A percentile compares a stretch with the other conserved stretches of the same genome.
These are phyloP conservation scores for Pythium rishiriense DNA, from an alignment of 352 stramenopile genomes.

Conservation along the genomic window DNA sequence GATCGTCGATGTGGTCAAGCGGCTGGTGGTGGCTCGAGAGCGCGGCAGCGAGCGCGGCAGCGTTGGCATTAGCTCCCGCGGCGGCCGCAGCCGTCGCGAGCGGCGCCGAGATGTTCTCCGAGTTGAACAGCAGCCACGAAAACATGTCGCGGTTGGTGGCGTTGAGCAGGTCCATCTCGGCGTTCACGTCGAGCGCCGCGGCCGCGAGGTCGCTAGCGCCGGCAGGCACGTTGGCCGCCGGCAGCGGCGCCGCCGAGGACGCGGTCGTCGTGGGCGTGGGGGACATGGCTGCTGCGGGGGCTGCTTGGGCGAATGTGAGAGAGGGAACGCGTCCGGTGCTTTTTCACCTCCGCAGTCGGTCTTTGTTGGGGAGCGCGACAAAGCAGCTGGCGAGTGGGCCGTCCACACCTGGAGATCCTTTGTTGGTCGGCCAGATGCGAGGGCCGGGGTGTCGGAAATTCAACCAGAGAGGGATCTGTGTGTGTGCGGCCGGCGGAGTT, in stretches of 20 bases:
- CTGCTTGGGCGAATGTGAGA: slow-evolving; percentile 6
- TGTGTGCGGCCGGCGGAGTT: neutral
- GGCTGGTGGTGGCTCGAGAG: slow-evolving; percentile 32
- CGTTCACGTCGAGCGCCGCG: slow-evolving; percentile 31
- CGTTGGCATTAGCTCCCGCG: slow-evolving; percentile 7
- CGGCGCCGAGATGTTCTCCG: slow-evolving; percentile 74
- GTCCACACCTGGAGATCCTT: neutral
- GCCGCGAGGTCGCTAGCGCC: slow-evolving; percentile 21
- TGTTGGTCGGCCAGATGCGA: neutral
- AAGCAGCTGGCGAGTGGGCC: slow-evolving; percentile 2
- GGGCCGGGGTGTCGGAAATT: slow-evolving; percentile 9
- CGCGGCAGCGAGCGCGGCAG: slow-evolving; percentile 13
- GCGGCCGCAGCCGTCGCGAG: neutral
- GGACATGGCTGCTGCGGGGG: slow-evolving; percentile 15
- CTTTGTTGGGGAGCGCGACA: neutral
- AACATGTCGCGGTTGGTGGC: slow-evolving; percentile 83
- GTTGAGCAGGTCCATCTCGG: slow-evolving; percentile 69
- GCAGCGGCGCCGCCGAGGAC: slow-evolving; percentile 20
- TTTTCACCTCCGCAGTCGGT: neutral
- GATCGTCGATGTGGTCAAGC: slow-evolving; percentile 45
- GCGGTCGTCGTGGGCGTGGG: slow-evolving; percentile 21
- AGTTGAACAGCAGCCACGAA: slow-evolving; percentile 86
- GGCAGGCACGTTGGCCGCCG: neutral
- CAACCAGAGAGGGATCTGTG: slow-evolving; percentile 3
- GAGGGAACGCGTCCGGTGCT: neutral